Evolutionary conservation across 345 rosid genomes (phyloP).

Genomic region (Lenwebbia sp.): DNA sequence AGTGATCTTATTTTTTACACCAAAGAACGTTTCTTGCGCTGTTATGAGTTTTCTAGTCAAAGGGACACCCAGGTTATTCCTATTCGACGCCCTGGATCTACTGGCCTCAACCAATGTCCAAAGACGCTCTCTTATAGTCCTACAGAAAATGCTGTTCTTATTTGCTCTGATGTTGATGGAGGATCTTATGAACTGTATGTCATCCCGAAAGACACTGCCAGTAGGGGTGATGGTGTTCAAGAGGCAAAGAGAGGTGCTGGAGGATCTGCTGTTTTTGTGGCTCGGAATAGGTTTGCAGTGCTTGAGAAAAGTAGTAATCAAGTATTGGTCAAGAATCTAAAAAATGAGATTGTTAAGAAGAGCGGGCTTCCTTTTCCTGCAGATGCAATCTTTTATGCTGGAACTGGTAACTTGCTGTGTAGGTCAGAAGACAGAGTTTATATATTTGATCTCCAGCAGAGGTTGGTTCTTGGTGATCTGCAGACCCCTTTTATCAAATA

Average conservation of each 20-base stretch:
- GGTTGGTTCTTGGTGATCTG: constrained; percentile 74
- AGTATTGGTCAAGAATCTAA: constrained; percentile 66
- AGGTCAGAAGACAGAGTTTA: constrained; percentile 81
- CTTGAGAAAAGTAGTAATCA: constrained; percentile 86
- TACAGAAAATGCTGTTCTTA: constrained; percentile 75
- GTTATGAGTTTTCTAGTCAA: constrained; percentile 66
- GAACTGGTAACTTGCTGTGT: constrained; percentile 80
- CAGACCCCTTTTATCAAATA: constrained; percentile 74
- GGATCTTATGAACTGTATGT: constrained; percentile 86
- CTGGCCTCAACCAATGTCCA: constrained; percentile 78
- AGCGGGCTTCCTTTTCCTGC: constrained; percentile 58
- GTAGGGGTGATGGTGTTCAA: constrained; percentile 58
- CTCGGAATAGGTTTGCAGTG: constrained; percentile 86
- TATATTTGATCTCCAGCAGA: constrained; percentile 85
- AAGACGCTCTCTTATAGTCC: constrained; percentile 92
- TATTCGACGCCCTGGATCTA: constrained; percentile 70
- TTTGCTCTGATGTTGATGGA: constrained; percentile 89
- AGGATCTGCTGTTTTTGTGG: constrained; percentile 73
- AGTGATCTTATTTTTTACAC: constrained; percentile 64
- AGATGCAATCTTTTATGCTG: constrained; percentile 88
- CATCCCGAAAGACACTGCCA: constrained; percentile 64
- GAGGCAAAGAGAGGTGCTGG: constrained; percentile 88
- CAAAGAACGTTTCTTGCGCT: constrained; percentile 74
- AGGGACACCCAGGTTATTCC: constrained; percentile 75
- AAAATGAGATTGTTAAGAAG: constrained; percentile 79